These are phyloP conservation scores for Cadophora sp. DNA, from an alignment of 2,329 filamentous ascomycete genomes.

Conservation along the genomic window DNA sequence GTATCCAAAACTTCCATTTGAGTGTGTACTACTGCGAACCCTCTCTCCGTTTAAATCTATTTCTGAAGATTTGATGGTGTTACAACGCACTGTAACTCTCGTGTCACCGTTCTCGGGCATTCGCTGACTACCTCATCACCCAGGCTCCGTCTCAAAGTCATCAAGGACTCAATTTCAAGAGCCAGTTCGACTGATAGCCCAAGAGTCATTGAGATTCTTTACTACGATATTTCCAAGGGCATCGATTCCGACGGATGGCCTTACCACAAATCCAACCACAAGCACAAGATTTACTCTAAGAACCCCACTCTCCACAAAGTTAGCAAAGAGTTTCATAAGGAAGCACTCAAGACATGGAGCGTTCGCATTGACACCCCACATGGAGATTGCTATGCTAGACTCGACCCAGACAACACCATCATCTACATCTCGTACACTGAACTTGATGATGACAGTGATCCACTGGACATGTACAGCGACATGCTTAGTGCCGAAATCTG, in stretches of 20 bases:
- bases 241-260: neutral
- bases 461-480: neutral
- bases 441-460: neutral
- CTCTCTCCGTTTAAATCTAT: neutral
- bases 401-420: conserved; percentile 7
- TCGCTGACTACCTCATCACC: neutral
- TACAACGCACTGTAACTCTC: neutral
- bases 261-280: neutral
- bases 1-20: conserved; percentile 4
- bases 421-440: conserved; percentile 6
- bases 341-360: conserved; percentile 10
- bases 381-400: conserved; percentile 10
- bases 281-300: neutral
- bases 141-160: conserved; percentile 9
- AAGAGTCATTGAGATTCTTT: conserved; percentile 2
- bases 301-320: neutral
- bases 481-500: conserved; percentile 5
- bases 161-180: neutral
- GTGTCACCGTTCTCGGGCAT: neutral
- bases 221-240: neutral
- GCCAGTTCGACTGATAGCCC: neutral
- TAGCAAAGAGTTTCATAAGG: neutral
- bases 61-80: no score
- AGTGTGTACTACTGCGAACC: neutral
- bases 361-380: neutral